A percentile compares a stretch with the other conserved stretches of the same genome.
phyloP scores from a whole-genome alignment of 2,329 filamentous ascomycete species.

The Microdochium trichocladiopsis region DNA sequence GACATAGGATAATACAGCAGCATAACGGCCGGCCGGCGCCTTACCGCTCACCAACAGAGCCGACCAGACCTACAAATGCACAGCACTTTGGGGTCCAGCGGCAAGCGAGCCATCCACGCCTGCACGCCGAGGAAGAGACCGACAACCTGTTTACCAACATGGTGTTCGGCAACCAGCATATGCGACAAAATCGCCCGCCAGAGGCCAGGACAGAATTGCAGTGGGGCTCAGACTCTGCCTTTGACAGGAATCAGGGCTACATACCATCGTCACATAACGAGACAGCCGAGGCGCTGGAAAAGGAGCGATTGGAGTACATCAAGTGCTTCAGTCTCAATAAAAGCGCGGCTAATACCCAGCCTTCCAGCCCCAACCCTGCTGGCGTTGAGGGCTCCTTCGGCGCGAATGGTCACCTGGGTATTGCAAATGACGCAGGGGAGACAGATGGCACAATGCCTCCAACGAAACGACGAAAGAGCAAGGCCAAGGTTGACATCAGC shows the following conservation, averaged over 20 bases:
- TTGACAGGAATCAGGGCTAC: slow-evolving; percentile 51
- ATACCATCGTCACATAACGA: slow-evolving; percentile 48
- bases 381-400: not conserved
- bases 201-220: slow-evolving; percentile 37
- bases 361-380: slow-evolving; percentile 41
- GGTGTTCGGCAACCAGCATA: slow-evolving; percentile 25
- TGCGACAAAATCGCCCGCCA: slow-evolving; percentile 15
- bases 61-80: slow-evolving; percentile 8
- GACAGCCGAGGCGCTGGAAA: slow-evolving; percentile 48
- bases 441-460: slow-evolving; percentile 32
- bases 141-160: slow-evolving; percentile 30
- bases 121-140: slow-evolving; percentile 10
- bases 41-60: slow-evolving; percentile 8
- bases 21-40: slow-evolving; percentile 10
- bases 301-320: slow-evolving; percentile 47
- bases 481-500: slow-evolving; percentile 28
- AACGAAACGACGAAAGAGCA: slow-evolving; percentile 50
- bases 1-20: slow-evolving; percentile 8
- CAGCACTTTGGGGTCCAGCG: slow-evolving; percentile 9
- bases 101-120: slow-evolving; percentile 11
- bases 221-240: slow-evolving; percentile 65
- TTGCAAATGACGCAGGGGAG: slow-evolving; percentile 12
- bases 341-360: slow-evolving; percentile 53
- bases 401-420: slow-evolving; percentile 8
- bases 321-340: slow-evolving; percentile 48